A percentile compares a stretch with the other conserved stretches of the same genome.
These are phyloP conservation scores for Tuber magnatum DNA, from an alignment of 495 filamentous ascomycete species.

Conservation along the genomic window DNA sequence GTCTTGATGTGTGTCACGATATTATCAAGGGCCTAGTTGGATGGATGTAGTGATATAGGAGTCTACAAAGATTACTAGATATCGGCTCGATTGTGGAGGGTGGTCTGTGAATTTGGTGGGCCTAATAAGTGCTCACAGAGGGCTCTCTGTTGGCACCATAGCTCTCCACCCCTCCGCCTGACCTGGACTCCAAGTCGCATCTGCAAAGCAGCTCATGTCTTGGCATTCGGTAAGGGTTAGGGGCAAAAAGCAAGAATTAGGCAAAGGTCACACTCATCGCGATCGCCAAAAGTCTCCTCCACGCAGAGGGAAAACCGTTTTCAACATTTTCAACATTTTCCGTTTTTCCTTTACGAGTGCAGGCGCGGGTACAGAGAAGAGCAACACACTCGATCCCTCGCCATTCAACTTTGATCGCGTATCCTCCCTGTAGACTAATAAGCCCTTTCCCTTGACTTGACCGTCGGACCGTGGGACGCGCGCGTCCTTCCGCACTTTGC, in stretches of 20 bases:
- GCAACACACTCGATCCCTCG: not conserved
- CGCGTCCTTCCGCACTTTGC: not conserved
- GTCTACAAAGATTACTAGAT: conserved; percentile 33
- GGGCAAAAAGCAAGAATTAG: not conserved
- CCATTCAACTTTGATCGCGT: not conserved
- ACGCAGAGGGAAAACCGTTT: not conserved
- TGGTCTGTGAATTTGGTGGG: not conserved
- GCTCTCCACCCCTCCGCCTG: not conserved
- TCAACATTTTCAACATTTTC: not conserved
- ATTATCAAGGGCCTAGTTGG: not conserved
- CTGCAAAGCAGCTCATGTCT: not conserved
- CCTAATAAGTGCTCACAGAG: not conserved
- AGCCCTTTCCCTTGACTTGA: not conserved
- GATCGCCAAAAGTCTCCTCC: not conserved
- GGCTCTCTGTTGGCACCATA: not conserved
- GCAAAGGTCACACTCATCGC: not conserved
- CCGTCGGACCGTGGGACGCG: not conserved
- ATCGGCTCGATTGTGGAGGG: not conserved
- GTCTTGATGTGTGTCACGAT: not conserved
- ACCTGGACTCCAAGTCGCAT: not conserved
- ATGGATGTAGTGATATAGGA: conserved; percentile 5
- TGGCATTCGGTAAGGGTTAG: not conserved
- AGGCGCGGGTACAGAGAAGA: not conserved
- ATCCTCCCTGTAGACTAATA: not conserved
- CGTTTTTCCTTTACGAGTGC: not conserved